A percentile compares a stretch with the other conserved stretches of the same genome.
Evolutionary conservation across 768 basidiomycete species (phyloP).

Genomic region (Vishniacozyma victoriae): DNA sequence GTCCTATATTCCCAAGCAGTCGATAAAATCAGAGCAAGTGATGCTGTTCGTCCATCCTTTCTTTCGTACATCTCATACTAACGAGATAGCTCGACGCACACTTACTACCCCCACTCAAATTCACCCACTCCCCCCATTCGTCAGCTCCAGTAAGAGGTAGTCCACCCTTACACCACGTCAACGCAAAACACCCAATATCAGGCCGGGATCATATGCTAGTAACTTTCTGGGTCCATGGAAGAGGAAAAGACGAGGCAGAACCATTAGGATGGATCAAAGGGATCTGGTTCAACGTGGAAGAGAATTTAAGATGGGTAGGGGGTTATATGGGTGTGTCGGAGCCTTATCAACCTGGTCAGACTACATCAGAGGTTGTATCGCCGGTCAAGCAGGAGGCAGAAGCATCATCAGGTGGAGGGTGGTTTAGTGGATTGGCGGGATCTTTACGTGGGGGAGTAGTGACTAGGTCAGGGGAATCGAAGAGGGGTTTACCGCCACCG

Average conservation of each 20-base stretch:
- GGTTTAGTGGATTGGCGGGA: neutral
- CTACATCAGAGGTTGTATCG: neutral
- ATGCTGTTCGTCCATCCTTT: too few relatives aligned
- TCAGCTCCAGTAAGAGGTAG: constrained; percentile 37
- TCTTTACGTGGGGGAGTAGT: constrained; percentile 3
- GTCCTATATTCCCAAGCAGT: constrained; percentile 45
- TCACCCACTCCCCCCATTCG: constrained; percentile 43
- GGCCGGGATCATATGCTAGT: constrained; percentile 44
- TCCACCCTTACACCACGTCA: constrained; percentile 32
- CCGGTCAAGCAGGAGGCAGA: neutral
- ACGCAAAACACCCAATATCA: constrained; percentile 36
- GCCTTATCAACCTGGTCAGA: constrained; percentile 1
- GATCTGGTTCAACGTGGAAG: constrained; percentile 9
- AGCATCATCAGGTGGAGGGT: neutral
- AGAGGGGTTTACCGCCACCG: constrained; percentile 34
- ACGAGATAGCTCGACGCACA: constrained; percentile 45
- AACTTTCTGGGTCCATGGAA: constrained; percentile 45
- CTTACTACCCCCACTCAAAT: constrained; percentile 43
- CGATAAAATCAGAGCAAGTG: constrained; percentile 39
- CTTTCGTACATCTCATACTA: too few relatives aligned
- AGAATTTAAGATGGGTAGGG: constrained; percentile 10
- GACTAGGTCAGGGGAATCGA: constrained; percentile 1
- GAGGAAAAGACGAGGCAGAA: constrained; percentile 38
- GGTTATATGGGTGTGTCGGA: constrained; percentile 9
- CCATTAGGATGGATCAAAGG: constrained; percentile 27